Base-by-base conservation (phyloP, 2,329 filamentous ascomycete species). In the Trichoderma arundinaceum region DNA sequence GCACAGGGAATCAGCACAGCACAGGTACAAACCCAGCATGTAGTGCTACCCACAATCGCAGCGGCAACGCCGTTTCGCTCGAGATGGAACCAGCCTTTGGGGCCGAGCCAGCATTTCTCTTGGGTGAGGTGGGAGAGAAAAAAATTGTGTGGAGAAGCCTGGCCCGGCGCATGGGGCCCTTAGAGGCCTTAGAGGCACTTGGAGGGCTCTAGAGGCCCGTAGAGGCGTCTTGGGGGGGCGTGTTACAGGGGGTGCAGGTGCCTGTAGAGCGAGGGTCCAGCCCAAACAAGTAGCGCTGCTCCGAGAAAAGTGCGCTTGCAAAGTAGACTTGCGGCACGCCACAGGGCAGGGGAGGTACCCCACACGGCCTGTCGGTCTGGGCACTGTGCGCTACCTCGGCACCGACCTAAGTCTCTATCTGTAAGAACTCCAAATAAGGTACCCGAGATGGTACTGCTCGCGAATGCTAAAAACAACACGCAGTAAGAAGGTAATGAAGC, bases 221-320 rank as follows among this genome's bases (percentile, higher is more conserved):
- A 28, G 43, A 44, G 43, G 43, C 43, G 22, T 44, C 51, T 38
- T 19, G 52, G 35, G 51, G 52, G 35, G 51, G 52, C 28, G 41
- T 48, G 56, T 13, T 44, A 38, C 59, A 53, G 46, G 59, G 59
- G 59, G 38, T 61, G 48, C 12, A n/a, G 19, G 32, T 17, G 46
- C 39, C 44, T 53, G 22, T 19, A 65, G 46, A 46, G 33, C 17
- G 60, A 63, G 60, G 53, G 62, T 46, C 46, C 54, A 59, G 53
- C 65, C 65, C 46, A 64, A 63, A 53, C 28, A 6, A 53, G 65
- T 46, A 66, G 51, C 65, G 58, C 65, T 57, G 65, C 65, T 63
- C 65, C 65, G 65, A 66, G 15, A 35, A 59, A 58, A 17, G 32
- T 13, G 48, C 52, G 48, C 60, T 53, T 63, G 48, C 41, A 54